Base-by-base conservation (phyloP, 371 early-diverging fungal genomes). In the Phascolomyces articulosus region DNA sequence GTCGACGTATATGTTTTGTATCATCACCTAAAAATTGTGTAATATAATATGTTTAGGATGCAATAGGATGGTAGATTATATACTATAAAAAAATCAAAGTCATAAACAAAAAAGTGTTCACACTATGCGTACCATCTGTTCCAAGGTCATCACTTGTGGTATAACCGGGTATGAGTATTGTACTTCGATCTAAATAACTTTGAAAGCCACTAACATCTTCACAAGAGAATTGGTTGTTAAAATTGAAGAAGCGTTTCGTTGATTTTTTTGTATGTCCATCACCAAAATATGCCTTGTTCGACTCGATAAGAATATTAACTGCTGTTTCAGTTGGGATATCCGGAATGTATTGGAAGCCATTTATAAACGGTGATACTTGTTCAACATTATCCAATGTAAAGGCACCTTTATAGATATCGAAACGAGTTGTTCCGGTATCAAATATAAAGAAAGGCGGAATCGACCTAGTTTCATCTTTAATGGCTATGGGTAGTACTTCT, bases 331-430 rank as follows among this genome's bases (percentile, higher is more conserved):
- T 60, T 4, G 85, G 82, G 21, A 80, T 67, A 44, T 59, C 66
- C 20, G 73, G 58, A 29, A 81, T 65, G 51, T 68, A 72, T 31
- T 68, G 67, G 70, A 83, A 82, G 13, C 63, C 54, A 64, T 85
- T 70, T 15, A 65, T 69, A 68, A 86, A 86, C 26, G 85, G 86
- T 6, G 75, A 64, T 49, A 84, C 75, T 55, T 81, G 71, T 60
- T 78, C 82, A 28, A 82, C 77, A 61, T 76, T 80, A 62, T 84
- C 82, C 18, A 74, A 1, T 4, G 83, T 80, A 60, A 86, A 83
- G 0, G 21, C 6, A 6, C 51, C 51, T n/a, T 51, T 24, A n/a
- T 23, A 51, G 7, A 51, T 51, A n/a, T 51, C 51, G 15, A 23
- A 51, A 13, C 51, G 51, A 11, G n/a, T 20, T 20, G 51, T 51